phyloP scores from a whole-genome alignment of 208 protist genomes.

The Leishmania lainsoni region DNA sequence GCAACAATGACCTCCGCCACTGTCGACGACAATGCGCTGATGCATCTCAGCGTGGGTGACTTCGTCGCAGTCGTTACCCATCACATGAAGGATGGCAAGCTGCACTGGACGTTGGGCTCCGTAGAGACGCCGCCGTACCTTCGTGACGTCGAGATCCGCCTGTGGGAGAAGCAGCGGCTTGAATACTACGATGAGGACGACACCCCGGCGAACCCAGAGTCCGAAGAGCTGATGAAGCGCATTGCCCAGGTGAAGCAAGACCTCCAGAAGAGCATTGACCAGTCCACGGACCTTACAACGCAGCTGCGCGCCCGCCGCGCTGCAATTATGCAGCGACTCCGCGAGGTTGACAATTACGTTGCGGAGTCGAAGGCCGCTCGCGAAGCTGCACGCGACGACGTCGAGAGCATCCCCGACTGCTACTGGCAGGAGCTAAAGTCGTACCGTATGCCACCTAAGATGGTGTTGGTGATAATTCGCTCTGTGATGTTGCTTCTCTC shows the following conservation, averaged over 20 bases:
- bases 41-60: constrained; percentile 71
- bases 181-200: constrained; percentile 53
- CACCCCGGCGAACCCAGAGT: constrained; percentile 47
- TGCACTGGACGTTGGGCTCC: constrained; percentile 80
- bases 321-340: constrained; percentile 60
- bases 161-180: constrained; percentile 63
- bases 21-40: constrained; percentile 36
- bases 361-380: constrained; percentile 62
- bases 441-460: constrained; percentile 81
- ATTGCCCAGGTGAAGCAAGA: constrained; percentile 59
- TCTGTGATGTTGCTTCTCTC: constrained; percentile 88
- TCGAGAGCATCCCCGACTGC: constrained; percentile 74
- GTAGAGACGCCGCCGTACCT: constrained; percentile 73
- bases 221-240: constrained; percentile 61
- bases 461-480: constrained; percentile 77
- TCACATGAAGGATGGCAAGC: constrained; percentile 48
- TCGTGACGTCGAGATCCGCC: constrained; percentile 72
- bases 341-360: constrained; percentile 63
- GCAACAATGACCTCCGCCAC: constrained; percentile 20
- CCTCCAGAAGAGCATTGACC: constrained; percentile 61
- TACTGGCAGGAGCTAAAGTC: constrained; percentile 92
- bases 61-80: constrained; percentile 74
- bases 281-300: constrained; percentile 60
- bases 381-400: constrained; percentile 65
- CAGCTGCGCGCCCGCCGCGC: constrained; percentile 62